These are phyloP conservation scores for Thraustochytrium sp. DNA, from an alignment of 352 stramenopile genomes.

Conservation along the genomic window DNA sequence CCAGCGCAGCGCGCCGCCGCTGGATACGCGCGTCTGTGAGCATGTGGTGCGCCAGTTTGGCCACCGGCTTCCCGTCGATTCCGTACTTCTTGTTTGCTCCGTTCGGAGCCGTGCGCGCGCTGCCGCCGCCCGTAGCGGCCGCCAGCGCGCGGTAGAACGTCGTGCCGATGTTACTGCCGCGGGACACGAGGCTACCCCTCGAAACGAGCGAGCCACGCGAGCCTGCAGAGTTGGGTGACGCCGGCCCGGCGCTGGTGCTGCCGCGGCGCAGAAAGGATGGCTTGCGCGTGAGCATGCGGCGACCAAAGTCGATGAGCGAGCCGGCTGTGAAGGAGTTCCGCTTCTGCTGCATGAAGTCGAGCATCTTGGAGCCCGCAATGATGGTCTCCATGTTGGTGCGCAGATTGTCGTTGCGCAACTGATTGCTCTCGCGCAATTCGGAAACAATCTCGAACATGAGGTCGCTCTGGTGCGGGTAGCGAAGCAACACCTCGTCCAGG, in stretches of 20 bases:
- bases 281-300: neutral
- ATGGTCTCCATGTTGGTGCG: constrained; percentile 52
- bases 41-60: neutral
- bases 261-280: neutral
- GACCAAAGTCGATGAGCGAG: neutral
- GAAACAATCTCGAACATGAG: constrained; percentile 54
- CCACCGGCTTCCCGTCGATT: neutral
- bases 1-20: neutral
- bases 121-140: neutral
- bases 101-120: neutral
- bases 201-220: too few species aligned
- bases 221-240: too few species aligned
- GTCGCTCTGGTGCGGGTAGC: constrained; percentile 46
- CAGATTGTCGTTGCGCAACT: constrained; percentile 53
- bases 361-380: constrained; percentile 50
- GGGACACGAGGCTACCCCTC: too few species aligned
- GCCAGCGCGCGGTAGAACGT: neutral
- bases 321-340: neutral
- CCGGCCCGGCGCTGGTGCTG: too few species aligned
- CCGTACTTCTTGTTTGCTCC: constrained; percentile 8
- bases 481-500: constrained; percentile 53
- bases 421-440: constrained; percentile 51
- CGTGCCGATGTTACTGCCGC: neutral
- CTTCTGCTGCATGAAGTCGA: constrained; percentile 48
- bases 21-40: neutral